These are phyloP conservation scores for Xylariaceae sp. DNA, from an alignment of 2,329 filamentous ascomycete genomes.

Conservation along the genomic window DNA sequence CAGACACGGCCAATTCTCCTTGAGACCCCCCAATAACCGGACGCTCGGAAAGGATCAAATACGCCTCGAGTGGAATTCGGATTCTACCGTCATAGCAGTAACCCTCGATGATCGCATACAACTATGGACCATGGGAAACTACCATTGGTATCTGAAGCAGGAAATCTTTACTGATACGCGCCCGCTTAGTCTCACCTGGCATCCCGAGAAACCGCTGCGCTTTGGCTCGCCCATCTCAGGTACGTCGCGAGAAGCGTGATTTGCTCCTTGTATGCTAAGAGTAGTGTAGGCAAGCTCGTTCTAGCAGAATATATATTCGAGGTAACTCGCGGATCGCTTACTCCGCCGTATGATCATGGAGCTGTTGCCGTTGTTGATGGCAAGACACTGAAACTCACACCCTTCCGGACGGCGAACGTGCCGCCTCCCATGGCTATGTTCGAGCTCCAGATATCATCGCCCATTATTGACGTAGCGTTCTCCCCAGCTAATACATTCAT, in stretches of 20 bases:
- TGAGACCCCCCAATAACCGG: conserved; percentile 66
- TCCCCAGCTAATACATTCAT: conserved; percentile 66
- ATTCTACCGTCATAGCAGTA: conserved; percentile 90
- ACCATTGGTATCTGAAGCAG: conserved; percentile 97
- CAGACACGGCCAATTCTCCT: conserved; percentile 89
- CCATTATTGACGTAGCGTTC: conserved; percentile 75
- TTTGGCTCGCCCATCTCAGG: conserved; percentile 59
- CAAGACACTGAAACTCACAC: conserved; percentile 76
- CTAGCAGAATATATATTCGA: conserved; percentile 70
- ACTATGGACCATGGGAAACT: conserved; percentile 96
- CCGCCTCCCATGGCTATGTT: conserved; percentile 92
- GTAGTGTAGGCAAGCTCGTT: conserved; percentile 49
- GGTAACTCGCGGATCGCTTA: conserved; percentile 68
- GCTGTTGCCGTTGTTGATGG: conserved; percentile 86
- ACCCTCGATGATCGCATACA: conserved; percentile 75
- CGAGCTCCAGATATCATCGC: conserved; percentile 65
- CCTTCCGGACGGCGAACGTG: conserved; percentile 79
- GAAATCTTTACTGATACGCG: conserved; percentile 61
- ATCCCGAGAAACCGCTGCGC: conserved; percentile 79
- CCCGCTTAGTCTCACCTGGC: conserved; percentile 64
- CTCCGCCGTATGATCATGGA: conserved; percentile 75
- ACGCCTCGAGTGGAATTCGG: conserved; percentile 80
- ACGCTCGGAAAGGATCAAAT: conserved; percentile 60
- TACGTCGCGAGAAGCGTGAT: conserved; percentile 36
- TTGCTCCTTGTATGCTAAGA: conserved; percentile 17